These are phyloP conservation scores for Lactifluus subvellereus DNA, from an alignment of 768 basidiomycete species.

Conservation along the genomic window DNA sequence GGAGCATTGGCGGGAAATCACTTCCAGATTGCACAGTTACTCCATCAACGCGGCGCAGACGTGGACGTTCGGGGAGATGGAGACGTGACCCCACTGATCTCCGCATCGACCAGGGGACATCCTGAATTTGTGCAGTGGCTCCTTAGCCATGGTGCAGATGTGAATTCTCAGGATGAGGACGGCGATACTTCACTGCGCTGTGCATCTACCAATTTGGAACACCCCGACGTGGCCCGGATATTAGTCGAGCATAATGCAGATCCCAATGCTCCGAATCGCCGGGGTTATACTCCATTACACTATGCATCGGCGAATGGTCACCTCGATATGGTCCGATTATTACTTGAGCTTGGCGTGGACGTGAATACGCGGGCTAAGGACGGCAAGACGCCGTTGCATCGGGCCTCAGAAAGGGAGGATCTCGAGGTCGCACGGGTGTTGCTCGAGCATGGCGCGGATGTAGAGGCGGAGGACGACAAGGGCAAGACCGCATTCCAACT, in stretches of 20 bases:
- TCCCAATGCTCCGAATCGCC: background rate
- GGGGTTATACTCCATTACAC: too few species aligned
- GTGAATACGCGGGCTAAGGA: background rate
- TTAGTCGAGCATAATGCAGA: background rate
- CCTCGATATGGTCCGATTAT: too few species aligned
- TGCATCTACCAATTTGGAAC: background rate
- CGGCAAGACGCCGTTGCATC: background rate
- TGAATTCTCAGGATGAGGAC: too few species aligned
- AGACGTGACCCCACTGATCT: background rate
- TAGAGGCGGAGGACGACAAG: background rate
- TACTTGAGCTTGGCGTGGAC: background rate
- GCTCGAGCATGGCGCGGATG: background rate
- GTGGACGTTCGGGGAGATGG: background rate
- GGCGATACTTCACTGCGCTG: background rate
- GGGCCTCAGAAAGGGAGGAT: background rate
- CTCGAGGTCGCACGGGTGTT: background rate
- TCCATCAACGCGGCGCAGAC: background rate
- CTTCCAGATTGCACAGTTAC: background rate
- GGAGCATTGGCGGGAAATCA: background rate
- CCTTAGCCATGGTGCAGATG: background rate
- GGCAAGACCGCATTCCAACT: background rate
- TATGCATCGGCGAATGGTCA: too few species aligned
- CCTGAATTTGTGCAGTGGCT: background rate
- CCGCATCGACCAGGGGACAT: background rate
- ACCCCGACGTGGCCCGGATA: background rate